Percentiles rank a stretch among this genome's conserved stretches.
phyloP scores from a whole-genome alignment of 1,284 basidiomycete species.

The Athelia psychrophila region DNA sequence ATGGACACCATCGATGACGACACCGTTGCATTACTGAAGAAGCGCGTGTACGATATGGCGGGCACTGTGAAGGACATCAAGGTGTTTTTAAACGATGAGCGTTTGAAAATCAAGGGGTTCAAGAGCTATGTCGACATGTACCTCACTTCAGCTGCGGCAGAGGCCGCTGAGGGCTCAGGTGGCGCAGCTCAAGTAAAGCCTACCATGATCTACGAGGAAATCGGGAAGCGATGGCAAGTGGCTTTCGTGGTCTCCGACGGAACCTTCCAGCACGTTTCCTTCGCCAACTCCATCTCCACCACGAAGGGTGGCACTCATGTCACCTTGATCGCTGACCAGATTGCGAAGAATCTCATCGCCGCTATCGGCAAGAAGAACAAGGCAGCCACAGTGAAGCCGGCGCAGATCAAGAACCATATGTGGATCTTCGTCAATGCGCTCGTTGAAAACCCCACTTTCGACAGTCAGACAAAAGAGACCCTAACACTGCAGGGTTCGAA shows the following conservation, averaged over 20 bases:
- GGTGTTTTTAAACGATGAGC: constrained; percentile 91
- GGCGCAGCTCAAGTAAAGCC: constrained; percentile 78
- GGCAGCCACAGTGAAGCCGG: constrained; percentile 86
- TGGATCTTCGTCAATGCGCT: constrained; percentile 98
- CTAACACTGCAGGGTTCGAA: constrained; percentile 87
- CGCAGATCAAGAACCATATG: constrained; percentile 97
- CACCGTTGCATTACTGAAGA: constrained; percentile 86
- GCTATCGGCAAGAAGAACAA: constrained; percentile 97
- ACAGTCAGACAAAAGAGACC: constrained; percentile 99
- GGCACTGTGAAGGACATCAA: constrained; percentile 94
- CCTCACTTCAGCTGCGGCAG: constrained; percentile 68
- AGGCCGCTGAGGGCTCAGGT: constrained; percentile 63
- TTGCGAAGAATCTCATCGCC: constrained; percentile 81
- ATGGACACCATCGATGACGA: constrained; percentile 94
- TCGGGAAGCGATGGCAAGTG: constrained; percentile 89
- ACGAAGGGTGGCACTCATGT: constrained; percentile 98
- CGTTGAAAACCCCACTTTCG: constrained; percentile 98
- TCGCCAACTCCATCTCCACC: constrained; percentile 97
- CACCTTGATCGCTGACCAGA: constrained; percentile 82
- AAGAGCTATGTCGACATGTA: constrained; percentile 99
- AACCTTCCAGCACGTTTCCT: constrained; percentile 91
- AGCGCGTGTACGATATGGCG: constrained; percentile 97
- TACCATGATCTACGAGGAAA: constrained; percentile 80
- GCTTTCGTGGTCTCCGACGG: constrained; percentile 95
- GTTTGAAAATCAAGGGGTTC: constrained; percentile 93